These are phyloP conservation scores for Fusarium solani-melongenae DNA, from an alignment of 2,329 filamentous ascomycete genomes.

Conservation along the genomic window DNA sequence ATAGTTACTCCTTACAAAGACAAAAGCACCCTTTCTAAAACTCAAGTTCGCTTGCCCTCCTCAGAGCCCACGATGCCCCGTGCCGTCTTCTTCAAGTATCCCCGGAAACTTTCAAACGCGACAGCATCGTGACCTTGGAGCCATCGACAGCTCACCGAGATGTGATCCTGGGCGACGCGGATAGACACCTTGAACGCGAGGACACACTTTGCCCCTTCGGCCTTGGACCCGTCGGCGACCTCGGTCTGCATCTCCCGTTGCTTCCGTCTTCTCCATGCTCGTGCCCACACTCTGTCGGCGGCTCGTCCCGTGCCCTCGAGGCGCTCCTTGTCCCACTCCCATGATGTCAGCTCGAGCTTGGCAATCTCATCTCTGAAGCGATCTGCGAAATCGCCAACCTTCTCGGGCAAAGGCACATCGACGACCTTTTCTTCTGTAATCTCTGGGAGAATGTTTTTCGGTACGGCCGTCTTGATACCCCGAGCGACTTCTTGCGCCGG, in stretches of 20 bases:
- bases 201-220: slow-evolving; percentile 49
- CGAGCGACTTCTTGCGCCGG: slow-evolving; percentile 64
- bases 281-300: slow-evolving; percentile 80
- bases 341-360: slow-evolving; percentile 68
- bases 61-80: slow-evolving; percentile 9
- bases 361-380: slow-evolving; percentile 59
- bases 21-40: no score
- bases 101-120: slow-evolving; percentile 88
- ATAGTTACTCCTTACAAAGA: background rate
- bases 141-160: slow-evolving; percentile 68
- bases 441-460: slow-evolving; percentile 58
- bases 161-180: slow-evolving; percentile 50
- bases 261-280: slow-evolving; percentile 75
- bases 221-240: slow-evolving; percentile 12
- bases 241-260: slow-evolving; percentile 59
- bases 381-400: slow-evolving; percentile 51
- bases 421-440: slow-evolving; percentile 54
- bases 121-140: slow-evolving; percentile 77
- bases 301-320: slow-evolving; percentile 71
- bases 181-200: slow-evolving; percentile 71
- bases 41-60: background rate
- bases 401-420: slow-evolving; percentile 58
- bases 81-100: slow-evolving; percentile 71
- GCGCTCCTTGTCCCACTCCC: slow-evolving; percentile 69
- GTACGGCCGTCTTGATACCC: slow-evolving; percentile 53